Base-by-base conservation (phyloP, 495 filamentous ascomycete genomes). In the Podospora conica region DNA sequence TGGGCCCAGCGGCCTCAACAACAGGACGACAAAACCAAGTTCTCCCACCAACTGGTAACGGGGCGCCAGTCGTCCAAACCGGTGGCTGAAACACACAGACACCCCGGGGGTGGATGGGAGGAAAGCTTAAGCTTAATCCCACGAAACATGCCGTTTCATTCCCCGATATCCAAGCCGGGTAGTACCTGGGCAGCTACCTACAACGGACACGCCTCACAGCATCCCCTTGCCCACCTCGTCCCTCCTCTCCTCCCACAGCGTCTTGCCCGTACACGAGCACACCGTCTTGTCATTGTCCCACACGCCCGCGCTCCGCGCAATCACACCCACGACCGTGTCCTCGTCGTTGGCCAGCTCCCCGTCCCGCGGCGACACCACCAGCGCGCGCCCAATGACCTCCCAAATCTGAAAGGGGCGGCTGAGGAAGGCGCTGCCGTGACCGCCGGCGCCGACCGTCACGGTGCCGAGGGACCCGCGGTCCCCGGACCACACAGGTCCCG, bases 211-310 rank as follows among this genome's bases (percentile, higher is more conserved):
- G n/a, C 20, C 60, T 85, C 72, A 96, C 60, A 88, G 76, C 90
- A 98, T 97, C 8, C 95, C 95, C 78, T 89, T 90, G 56, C 79
- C 82, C 56, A 93, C 87, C 79, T 96, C 90, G 74, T 98, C 94
- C 80, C 88, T 89, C 73, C 95, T 84, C 82, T 98, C 95, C 77
- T 98, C 89, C 95, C 95, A 98, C 31, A 98, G 83, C 70, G 92
- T 97, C 87, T 98, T 97, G 3, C 95, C 95, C 53, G 92, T 96
- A 77, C 95, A 98, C 15, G 91, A 94, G 64, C 86, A 88, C 27
- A 98, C 95, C 71, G 90, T 97, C 84, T 97, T 98, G 74, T 97
- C 92, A 73, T 98, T 98, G 75, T 97, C 93, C 95, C 95, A 98
- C 61, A 96, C 89, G 15, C 95, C 95, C 24, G 95, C 93, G 78